Percentiles rank a stretch among this genome's conserved stretches.
Evolutionary conservation across 805 yeast species (phyloP).

Genomic region (Yamadazyma laniorum): DNA sequence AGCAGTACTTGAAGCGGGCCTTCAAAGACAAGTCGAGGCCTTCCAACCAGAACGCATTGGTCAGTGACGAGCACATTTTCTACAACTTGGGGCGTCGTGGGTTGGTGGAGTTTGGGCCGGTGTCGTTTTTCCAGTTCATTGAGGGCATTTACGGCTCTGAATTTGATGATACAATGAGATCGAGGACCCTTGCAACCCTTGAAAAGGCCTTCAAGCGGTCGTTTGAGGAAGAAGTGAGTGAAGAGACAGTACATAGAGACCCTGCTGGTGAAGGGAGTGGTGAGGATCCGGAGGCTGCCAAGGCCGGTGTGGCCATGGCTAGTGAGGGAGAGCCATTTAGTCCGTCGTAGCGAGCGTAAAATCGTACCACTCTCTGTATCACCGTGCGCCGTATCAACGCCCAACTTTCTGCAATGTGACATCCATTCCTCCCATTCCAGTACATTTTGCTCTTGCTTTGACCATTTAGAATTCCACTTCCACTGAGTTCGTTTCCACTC

Average conservation of each 20-base stretch:
- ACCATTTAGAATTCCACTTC: no score
- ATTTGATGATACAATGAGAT: slow-evolving; percentile 20
- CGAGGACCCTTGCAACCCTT: slow-evolving; percentile 22
- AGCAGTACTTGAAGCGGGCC: slow-evolving; percentile 26
- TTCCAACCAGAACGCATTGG: slow-evolving; percentile 6
- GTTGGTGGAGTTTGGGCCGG: slow-evolving; percentile 31
- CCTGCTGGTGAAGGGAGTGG: no score
- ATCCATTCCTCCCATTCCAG: no score
- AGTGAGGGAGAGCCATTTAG: no score
- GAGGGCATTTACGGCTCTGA: slow-evolving; percentile 23
- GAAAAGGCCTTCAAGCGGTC: slow-evolving; percentile 23
- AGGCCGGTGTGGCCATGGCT: no score
- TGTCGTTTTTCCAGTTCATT: slow-evolving; percentile 24
- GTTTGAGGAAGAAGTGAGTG: slow-evolving; percentile 8
- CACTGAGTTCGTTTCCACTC: no score
- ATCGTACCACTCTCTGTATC: no score
- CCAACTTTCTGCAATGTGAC: no score
- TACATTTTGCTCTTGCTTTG: no score
- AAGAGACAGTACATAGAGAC: not conserved
- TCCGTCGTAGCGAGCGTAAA: no score
- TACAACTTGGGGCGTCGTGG: slow-evolving; percentile 34
- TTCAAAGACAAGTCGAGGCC: not conserved
- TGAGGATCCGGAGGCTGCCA: no score
- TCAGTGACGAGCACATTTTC: slow-evolving; percentile 18
- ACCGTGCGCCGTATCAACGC: no score